Percentiles rank a stretch among this genome's conserved stretches.
phyloP scores from a whole-genome alignment of 768 basidiomycete genomes.

The Kwoniella pini region DNA sequence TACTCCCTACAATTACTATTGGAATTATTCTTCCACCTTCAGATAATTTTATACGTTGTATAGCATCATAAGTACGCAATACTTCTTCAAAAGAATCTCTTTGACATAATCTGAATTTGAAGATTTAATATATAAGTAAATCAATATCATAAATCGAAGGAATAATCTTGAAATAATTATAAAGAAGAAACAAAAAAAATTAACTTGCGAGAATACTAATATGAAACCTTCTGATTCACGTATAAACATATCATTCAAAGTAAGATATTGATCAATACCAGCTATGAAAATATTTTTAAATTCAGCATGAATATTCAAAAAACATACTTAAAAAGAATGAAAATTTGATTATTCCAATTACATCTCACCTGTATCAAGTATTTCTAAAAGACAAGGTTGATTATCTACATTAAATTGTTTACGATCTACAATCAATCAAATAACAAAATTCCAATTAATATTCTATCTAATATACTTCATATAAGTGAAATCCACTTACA shows the following conservation, averaged over 20 bases:
- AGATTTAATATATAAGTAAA: background rate
- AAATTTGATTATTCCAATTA: background rate
- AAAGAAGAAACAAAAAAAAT: background rate
- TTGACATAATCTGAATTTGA: constrained; percentile 67
- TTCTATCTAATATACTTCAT: too few relatives aligned
- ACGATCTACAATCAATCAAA: constrained; percentile 28
- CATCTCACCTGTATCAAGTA: constrained; percentile 31
- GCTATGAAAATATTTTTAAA: too few relatives aligned
- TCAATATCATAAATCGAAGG: background rate
- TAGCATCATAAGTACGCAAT: constrained; percentile 76
- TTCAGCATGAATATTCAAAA: too few relatives aligned
- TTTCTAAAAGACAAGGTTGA: constrained; percentile 33
- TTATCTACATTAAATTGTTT: constrained; percentile 33
- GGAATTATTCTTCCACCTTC: constrained; percentile 62
- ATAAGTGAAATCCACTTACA: constrained; percentile 18
- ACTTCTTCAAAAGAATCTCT: constrained; percentile 79
- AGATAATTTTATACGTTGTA: constrained; percentile 72
- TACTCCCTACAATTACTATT: constrained; percentile 83
- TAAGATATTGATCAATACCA: constrained; percentile 34
- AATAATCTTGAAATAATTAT: background rate
- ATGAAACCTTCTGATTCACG: constrained; percentile 43
- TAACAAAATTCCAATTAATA: too few relatives aligned
- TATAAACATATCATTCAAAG: constrained; percentile 34
- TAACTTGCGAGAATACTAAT: constrained; percentile 60
- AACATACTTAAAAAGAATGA: background rate